Conservation (phyloP, 192 early-diverging fungal genomes). For the Coemansia sp. region DNA sequence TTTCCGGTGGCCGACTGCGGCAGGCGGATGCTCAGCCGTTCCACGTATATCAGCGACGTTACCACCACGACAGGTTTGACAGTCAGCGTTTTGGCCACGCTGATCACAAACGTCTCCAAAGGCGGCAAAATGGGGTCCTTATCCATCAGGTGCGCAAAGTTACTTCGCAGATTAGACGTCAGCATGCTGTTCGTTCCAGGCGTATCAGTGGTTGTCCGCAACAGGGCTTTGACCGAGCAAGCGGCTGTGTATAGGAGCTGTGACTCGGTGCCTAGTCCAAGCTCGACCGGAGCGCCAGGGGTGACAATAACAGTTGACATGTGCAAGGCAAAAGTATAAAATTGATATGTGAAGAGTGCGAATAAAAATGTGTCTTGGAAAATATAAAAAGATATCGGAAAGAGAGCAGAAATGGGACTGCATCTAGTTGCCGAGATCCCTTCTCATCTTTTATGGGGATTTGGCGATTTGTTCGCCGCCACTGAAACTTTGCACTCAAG, state of each 20-base stretch:
- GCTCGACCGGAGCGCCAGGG: slow-evolving; percentile 2
- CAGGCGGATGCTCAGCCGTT: slow-evolving; percentile 63
- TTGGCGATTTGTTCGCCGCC: not conserved
- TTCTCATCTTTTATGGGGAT: too few relatives aligned
- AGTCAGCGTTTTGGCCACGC: slow-evolving; percentile 27
- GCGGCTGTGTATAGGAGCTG: slow-evolving; percentile 39
- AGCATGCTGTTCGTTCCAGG: slow-evolving; percentile 5
- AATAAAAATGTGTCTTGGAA: not conserved
- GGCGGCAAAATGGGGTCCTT: slow-evolving; percentile 18
- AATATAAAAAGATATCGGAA: too few relatives aligned
- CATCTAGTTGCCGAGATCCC: too few relatives aligned
- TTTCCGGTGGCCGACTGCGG: slow-evolving; percentile 64
- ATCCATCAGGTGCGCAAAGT: slow-evolving; percentile 29
- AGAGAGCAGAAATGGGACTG: too few relatives aligned
- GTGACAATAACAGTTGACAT: slow-evolving; percentile 5
- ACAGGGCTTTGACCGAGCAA: slow-evolving; percentile 34
- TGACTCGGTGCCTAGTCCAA: slow-evolving; percentile 8
- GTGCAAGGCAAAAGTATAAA: not conserved
- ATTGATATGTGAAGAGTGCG: not conserved
- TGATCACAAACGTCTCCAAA: slow-evolving; percentile 44
- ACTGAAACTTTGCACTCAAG: not conserved
- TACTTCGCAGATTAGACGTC: slow-evolving; percentile 20
- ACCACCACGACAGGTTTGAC: slow-evolving; percentile 50
- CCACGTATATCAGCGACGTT: slow-evolving; percentile 70
- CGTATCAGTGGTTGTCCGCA: slow-evolving; percentile 19